Base-by-base conservation (phyloP, 345 rosid species). In the Gossypium australe region DNA sequence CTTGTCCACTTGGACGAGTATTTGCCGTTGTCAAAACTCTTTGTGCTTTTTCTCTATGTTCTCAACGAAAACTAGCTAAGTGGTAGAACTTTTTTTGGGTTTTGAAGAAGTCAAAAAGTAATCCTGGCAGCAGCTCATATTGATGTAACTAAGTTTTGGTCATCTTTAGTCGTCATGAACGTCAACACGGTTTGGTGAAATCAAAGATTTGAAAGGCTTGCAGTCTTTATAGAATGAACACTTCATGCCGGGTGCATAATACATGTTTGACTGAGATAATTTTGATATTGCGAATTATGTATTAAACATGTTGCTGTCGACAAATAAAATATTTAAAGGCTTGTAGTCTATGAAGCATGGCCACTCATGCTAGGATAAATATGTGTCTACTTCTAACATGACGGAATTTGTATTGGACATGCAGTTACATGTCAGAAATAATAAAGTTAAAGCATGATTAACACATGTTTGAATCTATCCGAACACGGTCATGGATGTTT, bases 171-270 rank as follows among this genome's bases (percentile, higher is more conserved):
- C 77, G 68, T 64, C 73, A 7, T 29, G 67, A 24, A 65, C 74
- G 73, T 80, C 79, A 78, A 67, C 83, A 71, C 64, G 38, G 53
- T 82, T 52, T 69, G 63, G 24, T 17, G 68, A 27, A 41, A 76
- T 63, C 70, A 65, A 67, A 17, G 55, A 45, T 18, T 43, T 68
- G 69, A 67, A 67, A 47, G 71, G 22, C 16, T 11, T 51, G 17
- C 10, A 72, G 56, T 72, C 38, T 59, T 24, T 59, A 16, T 24
- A 7, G 9, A 59, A 59, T 17, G 63, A 59, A 3, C 34, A 55
- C 62, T 22, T 13, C 62, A 22, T 24, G 16, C 34, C 29, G 16
- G 7, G 25, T 3, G 60, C 24, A 20, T 56, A 56, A 56, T 56
- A 56, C 61, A 9, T 56, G 61, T 56, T 56, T 20, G 27, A 56